Base-by-base conservation (phyloP, 2,329 filamentous ascomycete genomes). In the Alternaria ethzedia region DNA sequence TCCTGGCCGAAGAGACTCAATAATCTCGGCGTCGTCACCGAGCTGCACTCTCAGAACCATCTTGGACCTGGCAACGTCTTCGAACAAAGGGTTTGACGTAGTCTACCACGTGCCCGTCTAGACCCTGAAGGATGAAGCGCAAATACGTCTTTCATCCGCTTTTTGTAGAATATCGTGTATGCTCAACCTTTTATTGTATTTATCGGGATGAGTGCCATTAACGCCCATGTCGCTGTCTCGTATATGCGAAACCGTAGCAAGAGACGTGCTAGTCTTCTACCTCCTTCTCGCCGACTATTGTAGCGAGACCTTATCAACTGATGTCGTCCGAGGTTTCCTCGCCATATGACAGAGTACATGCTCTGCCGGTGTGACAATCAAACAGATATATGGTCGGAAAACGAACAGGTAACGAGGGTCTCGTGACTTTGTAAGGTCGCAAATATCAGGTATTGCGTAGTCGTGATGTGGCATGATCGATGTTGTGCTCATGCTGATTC, bases 341-440 rank as follows among this genome's bases (percentile, higher is more conserved):
- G 15, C 15, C 15, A 36, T 36, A 36, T n/a, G 8, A n/a, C 32
- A n/a, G 4, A 9, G 7, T 9, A 36, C 15, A n/a, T 41, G 15
- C 15, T 41, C 32, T 41, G 7, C 32, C 32, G 2, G 32, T 4
- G 32, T 41, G 5, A 10, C 15, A 41, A 5, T 41, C 4, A 41
- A 41, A 41, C 15, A 41, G 32, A 5, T 41, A n/a, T 3, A 41
- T n/a, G 32, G 32, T n/a, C 9, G 4, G 7, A 41, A 41, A 2
- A 41, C 5, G 8, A n/a, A 41, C 2, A 5, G 0, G 15, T 41
- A 41, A 4, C 13, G 3, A 36, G 15, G 32, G 1, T 2, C 0
- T 41, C 32, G 32, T 8, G 4, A 1, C 15, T 41, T 41, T 4
- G 32, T 41, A n/a, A 10, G 4, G 32, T 41, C 32, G 32, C 2